These are phyloP conservation scores for Amborella trichopoda DNA, from an alignment of 164 flowering plant species.

Conservation along the genomic window DNA sequence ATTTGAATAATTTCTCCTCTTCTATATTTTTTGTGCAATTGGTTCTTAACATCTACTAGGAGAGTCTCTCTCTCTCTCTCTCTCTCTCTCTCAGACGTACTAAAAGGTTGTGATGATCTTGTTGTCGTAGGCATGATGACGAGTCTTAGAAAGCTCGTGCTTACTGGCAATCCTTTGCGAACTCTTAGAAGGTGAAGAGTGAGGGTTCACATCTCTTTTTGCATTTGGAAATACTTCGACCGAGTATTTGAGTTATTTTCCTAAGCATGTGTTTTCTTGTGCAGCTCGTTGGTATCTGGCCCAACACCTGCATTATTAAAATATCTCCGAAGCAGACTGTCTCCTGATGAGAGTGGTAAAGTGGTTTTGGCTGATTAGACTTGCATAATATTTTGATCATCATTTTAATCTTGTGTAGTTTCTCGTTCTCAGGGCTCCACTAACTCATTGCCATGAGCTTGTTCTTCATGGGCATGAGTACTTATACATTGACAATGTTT, in stretches of 20 bases:
- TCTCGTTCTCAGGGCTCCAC: too few relatives aligned
- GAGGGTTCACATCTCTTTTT: neutral
- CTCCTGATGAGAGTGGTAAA: slow-evolving; percentile 61
- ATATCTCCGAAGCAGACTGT: slow-evolving; percentile 75
- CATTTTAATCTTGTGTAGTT: too few relatives aligned
- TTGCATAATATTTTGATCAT: too few relatives aligned
- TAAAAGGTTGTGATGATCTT: neutral
- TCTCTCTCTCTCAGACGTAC: too few relatives aligned
- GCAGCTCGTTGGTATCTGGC: slow-evolving; percentile 81
- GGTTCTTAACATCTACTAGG: too few relatives aligned
- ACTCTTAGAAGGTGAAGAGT: slow-evolving; percentile 68
- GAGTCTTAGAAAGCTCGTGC: slow-evolving; percentile 75
- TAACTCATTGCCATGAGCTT: too few relatives aligned
- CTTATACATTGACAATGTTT: too few relatives aligned
- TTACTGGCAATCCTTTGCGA: slow-evolving; percentile 83
- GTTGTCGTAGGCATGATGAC: slow-evolving; percentile 67
- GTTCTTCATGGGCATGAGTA: too few relatives aligned
- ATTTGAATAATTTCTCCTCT: too few relatives aligned
- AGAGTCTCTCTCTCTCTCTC: too few relatives aligned
- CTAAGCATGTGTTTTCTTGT: slow-evolving; percentile 10
- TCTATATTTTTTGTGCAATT: too few relatives aligned
- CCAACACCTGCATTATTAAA: slow-evolving; percentile 70
- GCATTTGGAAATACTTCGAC: slow-evolving; percentile 5
- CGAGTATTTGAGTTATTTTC: slow-evolving; percentile 1
- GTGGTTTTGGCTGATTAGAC: too few relatives aligned